Evolutionary conservation across 306 rosid genomes (phyloP), one percentile per base, ranked within the genome.

Genomic region (Cucurbita argyrosperma): DNA sequence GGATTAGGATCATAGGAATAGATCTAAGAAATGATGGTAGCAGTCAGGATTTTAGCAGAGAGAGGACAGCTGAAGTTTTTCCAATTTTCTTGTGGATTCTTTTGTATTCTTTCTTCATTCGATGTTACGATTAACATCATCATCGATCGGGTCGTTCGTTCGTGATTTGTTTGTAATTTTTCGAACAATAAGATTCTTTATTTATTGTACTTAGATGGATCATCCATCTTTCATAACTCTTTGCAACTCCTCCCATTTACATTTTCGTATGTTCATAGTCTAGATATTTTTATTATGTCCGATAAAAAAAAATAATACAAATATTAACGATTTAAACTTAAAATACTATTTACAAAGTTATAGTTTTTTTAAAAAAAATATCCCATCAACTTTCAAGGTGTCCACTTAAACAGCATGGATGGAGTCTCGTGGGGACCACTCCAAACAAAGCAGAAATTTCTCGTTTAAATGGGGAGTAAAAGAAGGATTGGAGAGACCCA

Each of bases 1-100:
- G 97, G 97, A 59, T 76, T 84, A 78, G 98, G 81, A 70, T 82
- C 79, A 58, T 80, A 86, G 84, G 69, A 74, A 74, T 19, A 40
- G 57, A 23, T 68, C 13, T 47, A 68, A 68, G 57, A 23, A 47
- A 68, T 23, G 42, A 40, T 9, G 39, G 70, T 14, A 38, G 51
- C 70, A 8, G 19, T 45, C n/a, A 66, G 56, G 74, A 69, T 69
- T 23, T 26, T 23, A 26, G 74, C 57, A 47, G 74, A 66, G 71
- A 40, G 71, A 40, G 47, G 23, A 46, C 39, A 1, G 21, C 8
- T 5, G 6, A 76, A 42, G 37, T 19, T 53, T 72, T 72, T 60
- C 1, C 10, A 8, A n/a, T 52, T 26, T 70, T 50, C 30, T 15
- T 70, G 30, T 42, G 40, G 49, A 45, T 54, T 46, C 56, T 58